Percentiles rank a stretch among this genome's conserved stretches.
Conservation (phyloP, 148 eudicot species). For the Fallopia convolvulus region DNA sequence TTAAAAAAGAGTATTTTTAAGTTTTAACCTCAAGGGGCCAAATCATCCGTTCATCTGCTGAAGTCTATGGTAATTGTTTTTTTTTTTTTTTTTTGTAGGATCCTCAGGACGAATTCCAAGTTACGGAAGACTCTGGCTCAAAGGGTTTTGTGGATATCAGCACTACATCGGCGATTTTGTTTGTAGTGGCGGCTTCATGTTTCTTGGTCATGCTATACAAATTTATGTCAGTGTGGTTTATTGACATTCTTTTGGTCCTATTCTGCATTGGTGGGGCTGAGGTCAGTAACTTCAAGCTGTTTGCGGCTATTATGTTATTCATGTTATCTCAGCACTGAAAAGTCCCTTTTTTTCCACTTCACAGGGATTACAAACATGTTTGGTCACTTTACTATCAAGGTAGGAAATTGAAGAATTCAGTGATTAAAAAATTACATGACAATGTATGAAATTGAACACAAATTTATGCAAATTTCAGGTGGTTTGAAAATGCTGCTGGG, state of each 20-base stretch:
- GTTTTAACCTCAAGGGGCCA: not conserved
- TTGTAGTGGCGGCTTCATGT: constrained; percentile 80
- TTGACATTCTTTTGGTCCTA: constrained; percentile 84
- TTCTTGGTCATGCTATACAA: constrained; percentile 97
- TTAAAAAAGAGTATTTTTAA: not conserved
- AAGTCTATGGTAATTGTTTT: not conserved
- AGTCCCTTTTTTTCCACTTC: not conserved
- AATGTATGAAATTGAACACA: not conserved
- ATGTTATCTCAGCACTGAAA: not conserved
- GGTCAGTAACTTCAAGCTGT: constrained; percentile 37
- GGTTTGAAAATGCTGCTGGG: constrained; percentile 72
- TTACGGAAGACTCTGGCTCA: constrained; percentile 19
- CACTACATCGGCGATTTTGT: constrained; percentile 77
- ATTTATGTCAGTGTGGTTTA: constrained; percentile 90
- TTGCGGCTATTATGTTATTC: not conserved
- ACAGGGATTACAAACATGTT: constrained; percentile 98
- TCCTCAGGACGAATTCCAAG: constrained; percentile 9
- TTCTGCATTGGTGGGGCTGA: constrained; percentile 95
- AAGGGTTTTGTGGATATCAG: constrained; percentile 75
- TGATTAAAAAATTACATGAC: not conserved
- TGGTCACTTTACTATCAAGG: constrained; percentile 88
- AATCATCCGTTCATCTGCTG: not conserved
- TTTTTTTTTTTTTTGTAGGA: not conserved
- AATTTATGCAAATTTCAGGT: constrained; percentile 61
- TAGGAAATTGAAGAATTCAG: constrained; percentile 16